Base-by-base conservation (phyloP, 148 eudicot species). In the Nepenthes gracilis region DNA sequence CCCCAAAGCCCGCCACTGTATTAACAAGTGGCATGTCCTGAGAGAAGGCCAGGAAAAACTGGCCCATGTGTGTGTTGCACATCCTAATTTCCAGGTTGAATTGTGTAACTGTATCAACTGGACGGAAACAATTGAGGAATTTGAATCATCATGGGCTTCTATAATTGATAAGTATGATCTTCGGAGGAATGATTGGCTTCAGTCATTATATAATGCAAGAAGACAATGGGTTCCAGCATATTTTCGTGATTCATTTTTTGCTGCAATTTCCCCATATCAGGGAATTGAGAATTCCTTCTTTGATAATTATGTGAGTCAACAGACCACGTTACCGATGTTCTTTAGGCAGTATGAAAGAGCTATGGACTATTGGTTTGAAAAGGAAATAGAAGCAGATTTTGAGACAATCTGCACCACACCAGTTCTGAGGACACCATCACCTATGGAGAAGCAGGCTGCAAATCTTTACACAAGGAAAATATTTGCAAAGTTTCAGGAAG, bases 371-470 rank as follows among this genome's bases (percentile, higher is more conserved):
- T 87, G 96, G 55, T 74, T 81, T 67, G 96, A 81, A 70, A 87
- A 80, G 78, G 97, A 81, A 74, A 72, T 73, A 33, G 93, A 91
- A 75, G 92, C 96, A 50, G 97, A 91, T 85, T 83, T 76, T 43
- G 87, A 87, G 59, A 87, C 89, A 37, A 59, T 77, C 48, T 80
- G 79, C 78, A 83, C 82, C 52, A 71, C 81, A 0, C 93, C 97
- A 11, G 77, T 76, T 50, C 64, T 87, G 66, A 85, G 77, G 75
- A 91, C 97, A 65, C 96, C 97, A 2, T 91, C 97, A 9, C 97
- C 97, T 7, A 91, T 91, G 97, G 97, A 91, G 74, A 91, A 85
- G 68, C 97, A 91, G 67, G 90, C 87, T 48, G 97, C 93, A 60
- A 76, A 70, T 70, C 74, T 83, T 13, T 91, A 87, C 63, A 85